Percentiles rank a stretch among this genome's conserved stretches.
These are phyloP conservation scores for Hirsutella thompsonii DNA, from an alignment of 2,329 filamentous ascomycete species.

Conservation along the genomic window DNA sequence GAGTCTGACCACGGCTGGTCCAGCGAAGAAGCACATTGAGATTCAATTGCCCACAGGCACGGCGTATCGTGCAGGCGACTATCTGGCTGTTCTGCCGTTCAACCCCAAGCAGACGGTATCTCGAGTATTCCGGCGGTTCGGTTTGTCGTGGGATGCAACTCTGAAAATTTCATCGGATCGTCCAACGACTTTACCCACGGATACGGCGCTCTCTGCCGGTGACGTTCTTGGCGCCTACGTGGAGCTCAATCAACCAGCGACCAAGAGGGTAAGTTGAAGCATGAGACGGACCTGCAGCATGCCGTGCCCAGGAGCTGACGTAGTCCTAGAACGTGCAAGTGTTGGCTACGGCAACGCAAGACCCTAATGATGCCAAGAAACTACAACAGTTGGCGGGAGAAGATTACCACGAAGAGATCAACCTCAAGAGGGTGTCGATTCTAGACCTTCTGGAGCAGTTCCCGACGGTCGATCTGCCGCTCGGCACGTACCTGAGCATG, in stretches of 20 bases:
- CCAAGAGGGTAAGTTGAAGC: constrained; percentile 40
- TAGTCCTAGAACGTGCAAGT: constrained; percentile 21
- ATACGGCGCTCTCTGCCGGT: constrained; percentile 43
- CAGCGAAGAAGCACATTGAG: constrained; percentile 51
- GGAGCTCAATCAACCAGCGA: constrained; percentile 60
- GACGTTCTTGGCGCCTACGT: constrained; percentile 58
- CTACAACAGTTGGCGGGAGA: constrained; percentile 35
- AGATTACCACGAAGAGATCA: constrained; percentile 33
- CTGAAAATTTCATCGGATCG: constrained; percentile 44
- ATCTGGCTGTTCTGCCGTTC: constrained; percentile 59
- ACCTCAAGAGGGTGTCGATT: constrained; percentile 46
- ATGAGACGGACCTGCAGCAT: neutral
- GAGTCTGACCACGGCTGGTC: constrained; percentile 34
- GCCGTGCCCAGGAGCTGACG: neutral
- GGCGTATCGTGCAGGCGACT: constrained; percentile 62
- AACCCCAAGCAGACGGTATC: constrained; percentile 51
- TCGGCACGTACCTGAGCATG: constrained; percentile 57
- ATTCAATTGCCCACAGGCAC: constrained; percentile 53
- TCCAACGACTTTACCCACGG: constrained; percentile 40
- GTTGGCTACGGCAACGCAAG: constrained; percentile 33
- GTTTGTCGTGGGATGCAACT: constrained; percentile 55
- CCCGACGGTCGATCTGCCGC: constrained; percentile 43
- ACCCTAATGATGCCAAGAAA: constrained; percentile 27
- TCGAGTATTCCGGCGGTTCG: constrained; percentile 52
- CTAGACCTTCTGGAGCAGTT: constrained; percentile 59